Conservation (phyloP, 1,284 basidiomycete species). For the Naganishia liquefaciens region DNA sequence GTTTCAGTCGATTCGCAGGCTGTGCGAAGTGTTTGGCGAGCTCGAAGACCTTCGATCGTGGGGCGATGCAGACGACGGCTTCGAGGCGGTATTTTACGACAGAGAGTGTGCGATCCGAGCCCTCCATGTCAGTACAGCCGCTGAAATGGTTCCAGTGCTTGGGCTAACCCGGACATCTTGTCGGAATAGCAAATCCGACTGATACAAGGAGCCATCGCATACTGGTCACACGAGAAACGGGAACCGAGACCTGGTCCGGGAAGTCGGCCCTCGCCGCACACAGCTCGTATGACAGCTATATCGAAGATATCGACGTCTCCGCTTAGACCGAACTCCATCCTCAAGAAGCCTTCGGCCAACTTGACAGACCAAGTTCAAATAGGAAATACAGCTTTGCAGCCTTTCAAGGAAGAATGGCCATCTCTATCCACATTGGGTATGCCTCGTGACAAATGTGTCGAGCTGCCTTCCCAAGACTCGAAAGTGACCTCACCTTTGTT, state of each 20-base stretch:
- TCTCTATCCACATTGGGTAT: background rate
- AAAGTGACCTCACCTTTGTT: no score
- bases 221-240: conserved; percentile 28
- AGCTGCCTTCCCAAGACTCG: background rate
- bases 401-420: conserved; percentile 23
- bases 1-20: conserved; percentile 11
- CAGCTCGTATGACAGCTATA: no score
- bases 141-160: background rate
- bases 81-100: conserved; percentile 30
- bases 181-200: conserved; percentile 26
- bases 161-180: background rate
- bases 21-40: conserved; percentile 30
- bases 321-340: background rate
- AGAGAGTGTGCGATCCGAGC: conserved; percentile 28
- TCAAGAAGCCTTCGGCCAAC: background rate
- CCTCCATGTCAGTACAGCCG: conserved; percentile 7
- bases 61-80: conserved; percentile 19
- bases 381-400: background rate
- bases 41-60: conserved; percentile 23
- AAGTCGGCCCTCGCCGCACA: no score
- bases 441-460: background rate
- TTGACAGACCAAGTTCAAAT: background rate
- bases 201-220: conserved; percentile 24
- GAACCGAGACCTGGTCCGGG: background rate
- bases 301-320: background rate